Conservation (phyloP, 257 asterid genomes). For the Ballota nigra region DNA sequence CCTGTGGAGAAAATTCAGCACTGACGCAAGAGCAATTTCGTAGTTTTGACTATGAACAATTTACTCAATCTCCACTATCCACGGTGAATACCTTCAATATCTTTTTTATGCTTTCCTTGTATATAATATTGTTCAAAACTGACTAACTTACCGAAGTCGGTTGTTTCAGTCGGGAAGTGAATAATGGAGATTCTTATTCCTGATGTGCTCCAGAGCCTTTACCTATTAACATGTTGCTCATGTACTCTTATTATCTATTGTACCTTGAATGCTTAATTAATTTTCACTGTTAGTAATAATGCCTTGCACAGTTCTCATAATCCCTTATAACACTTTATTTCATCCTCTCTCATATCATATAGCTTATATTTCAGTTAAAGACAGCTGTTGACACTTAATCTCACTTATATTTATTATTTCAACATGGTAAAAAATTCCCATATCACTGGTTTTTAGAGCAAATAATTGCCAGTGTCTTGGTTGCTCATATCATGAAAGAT, state of each 20-base stretch:
- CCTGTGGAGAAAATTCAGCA: slow-evolving; percentile 65
- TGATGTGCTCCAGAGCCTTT: background rate
- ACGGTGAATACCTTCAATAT: slow-evolving; percentile 42
- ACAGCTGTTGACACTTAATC: background rate
- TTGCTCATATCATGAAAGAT: background rate
- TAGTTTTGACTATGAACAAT: slow-evolving; percentile 65
- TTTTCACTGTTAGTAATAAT: background rate
- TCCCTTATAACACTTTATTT: background rate
- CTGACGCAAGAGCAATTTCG: slow-evolving; percentile 46
- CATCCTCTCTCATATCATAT: background rate
- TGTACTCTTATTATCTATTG: background rate
- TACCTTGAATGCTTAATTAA: background rate
- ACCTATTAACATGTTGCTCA: background rate
- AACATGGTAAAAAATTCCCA: background rate
- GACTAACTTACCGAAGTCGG: background rate
- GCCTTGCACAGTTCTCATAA: background rate
- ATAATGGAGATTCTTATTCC: background rate
- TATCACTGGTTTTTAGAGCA: background rate
- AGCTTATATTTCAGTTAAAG: background rate
- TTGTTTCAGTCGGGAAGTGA: background rate
- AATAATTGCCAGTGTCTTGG: background rate
- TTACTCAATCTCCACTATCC: slow-evolving; percentile 70
- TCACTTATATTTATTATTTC: too few relatives aligned
- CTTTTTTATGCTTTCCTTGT: background rate
- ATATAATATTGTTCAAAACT: background rate